Evolutionary conservation across 2,329 filamentous ascomycete species (phyloP).

Genomic region (Ceratocystis destructans): DNA sequence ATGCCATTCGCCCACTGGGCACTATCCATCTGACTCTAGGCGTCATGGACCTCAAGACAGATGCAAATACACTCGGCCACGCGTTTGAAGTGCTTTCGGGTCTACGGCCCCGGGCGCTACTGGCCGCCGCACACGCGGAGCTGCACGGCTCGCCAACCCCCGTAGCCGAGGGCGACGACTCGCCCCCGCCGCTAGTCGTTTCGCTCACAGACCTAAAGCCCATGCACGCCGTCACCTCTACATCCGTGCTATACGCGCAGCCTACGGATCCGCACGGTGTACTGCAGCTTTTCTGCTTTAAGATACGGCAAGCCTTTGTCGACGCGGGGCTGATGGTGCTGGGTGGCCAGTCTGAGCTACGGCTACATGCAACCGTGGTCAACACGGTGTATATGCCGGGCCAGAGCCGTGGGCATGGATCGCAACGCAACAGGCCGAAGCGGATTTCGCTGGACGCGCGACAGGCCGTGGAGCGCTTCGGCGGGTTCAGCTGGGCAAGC

Average conservation of each 20-base stretch:
- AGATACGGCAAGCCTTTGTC: constrained; percentile 41
- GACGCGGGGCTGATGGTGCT: constrained; percentile 40
- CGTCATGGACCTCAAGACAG: constrained; percentile 55
- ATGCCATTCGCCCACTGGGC: constrained; percentile 60
- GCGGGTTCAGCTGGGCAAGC: constrained; percentile 56
- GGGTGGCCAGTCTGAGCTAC: constrained; percentile 47
- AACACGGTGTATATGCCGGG: constrained; percentile 65
- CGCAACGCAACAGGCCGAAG: constrained; percentile 23
- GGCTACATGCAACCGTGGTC: constrained; percentile 71
- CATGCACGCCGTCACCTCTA: constrained; percentile 45
- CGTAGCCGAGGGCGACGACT: not conserved
- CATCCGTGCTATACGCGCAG: constrained; percentile 51
- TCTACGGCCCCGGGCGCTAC: constrained; percentile 20
- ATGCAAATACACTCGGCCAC: not conserved
- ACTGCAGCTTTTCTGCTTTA: constrained; percentile 44
- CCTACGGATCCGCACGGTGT: constrained; percentile 40
- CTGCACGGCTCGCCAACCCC: constrained; percentile 19
- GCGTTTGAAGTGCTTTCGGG: constrained; percentile 29
- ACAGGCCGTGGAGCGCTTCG: constrained; percentile 44
- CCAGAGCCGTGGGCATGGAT: constrained; percentile 18
- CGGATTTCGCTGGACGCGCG: constrained; percentile 40
- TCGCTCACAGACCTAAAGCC: constrained; percentile 42
- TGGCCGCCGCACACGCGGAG: constrained; percentile 3
- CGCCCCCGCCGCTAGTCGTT: constrained; percentile 27
- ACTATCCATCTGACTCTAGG: constrained; percentile 79